Evolutionary conservation across 1,284 basidiomycete genomes (phyloP).

Genomic region (Malassezia nana): DNA sequence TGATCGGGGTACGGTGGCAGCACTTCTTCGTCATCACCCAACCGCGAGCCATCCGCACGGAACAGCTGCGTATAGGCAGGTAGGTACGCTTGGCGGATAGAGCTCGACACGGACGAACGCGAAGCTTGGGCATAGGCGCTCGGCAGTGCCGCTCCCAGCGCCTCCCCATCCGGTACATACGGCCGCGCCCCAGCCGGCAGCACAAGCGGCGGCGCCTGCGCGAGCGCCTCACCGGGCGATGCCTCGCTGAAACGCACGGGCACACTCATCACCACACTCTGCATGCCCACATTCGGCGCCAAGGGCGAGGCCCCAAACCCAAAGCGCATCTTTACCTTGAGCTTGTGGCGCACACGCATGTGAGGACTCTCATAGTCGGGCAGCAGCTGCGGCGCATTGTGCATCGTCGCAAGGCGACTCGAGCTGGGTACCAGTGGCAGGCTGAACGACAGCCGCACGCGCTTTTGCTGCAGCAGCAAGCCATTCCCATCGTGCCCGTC

Average conservation of each 20-base stretch:
- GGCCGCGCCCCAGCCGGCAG: slow-evolving; percentile 2
- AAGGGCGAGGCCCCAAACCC: slow-evolving; percentile 29
- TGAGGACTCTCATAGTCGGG: slow-evolving; percentile 46
- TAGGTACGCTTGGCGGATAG: slow-evolving; percentile 21
- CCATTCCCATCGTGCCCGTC: slow-evolving; percentile 40
- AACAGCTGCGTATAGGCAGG: slow-evolving; percentile 47
- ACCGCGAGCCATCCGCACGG: slow-evolving; percentile 44
- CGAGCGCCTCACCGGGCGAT: slow-evolving; percentile 39
- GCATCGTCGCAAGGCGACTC: slow-evolving; percentile 17
- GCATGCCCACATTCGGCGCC: slow-evolving; percentile 27
- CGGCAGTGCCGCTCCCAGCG: slow-evolving; percentile 1
- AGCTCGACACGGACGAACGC: not conserved
- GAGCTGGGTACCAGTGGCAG: slow-evolving; percentile 34
- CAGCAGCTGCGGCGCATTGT: slow-evolving; percentile 31
- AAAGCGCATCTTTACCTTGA: slow-evolving; percentile 46
- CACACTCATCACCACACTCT: slow-evolving; percentile 45
- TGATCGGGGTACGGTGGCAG: slow-evolving; percentile 39
- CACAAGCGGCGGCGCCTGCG: slow-evolving; percentile 24
- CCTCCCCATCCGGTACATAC: slow-evolving; percentile 7
- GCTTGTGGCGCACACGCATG: slow-evolving; percentile 43
- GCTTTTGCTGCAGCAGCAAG: slow-evolving; percentile 34
- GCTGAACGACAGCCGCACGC: slow-evolving; percentile 45
- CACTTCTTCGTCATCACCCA: slow-evolving; percentile 44
- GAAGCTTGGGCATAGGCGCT: slow-evolving; percentile 8
- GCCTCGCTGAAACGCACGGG: slow-evolving; percentile 47